Evolutionary conservation across 345 rosid species (phyloP).

Genomic region (Arabis alpina): DNA sequence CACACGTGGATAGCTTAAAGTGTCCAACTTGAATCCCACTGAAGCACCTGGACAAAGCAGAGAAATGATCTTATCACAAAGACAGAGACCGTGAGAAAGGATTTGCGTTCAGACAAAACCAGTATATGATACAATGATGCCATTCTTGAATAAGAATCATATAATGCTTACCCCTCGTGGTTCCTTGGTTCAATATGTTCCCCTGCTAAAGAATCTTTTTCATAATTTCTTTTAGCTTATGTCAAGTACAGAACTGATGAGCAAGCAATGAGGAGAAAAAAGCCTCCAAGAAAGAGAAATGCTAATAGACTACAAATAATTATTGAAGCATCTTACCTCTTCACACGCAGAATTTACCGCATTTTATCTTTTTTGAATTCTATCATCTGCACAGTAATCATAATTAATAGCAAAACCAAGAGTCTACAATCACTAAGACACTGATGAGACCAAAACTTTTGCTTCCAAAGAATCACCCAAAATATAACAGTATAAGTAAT

Average conservation of each 20-base stretch:
- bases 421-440: no score
- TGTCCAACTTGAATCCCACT: conserved; percentile 96
- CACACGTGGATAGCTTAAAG: conserved; percentile 96
- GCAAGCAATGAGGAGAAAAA: conserved; percentile 28
- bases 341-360: conserved; percentile 78
- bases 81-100: conserved; percentile 29
- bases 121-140: conserved; percentile 3
- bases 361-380: conserved; percentile 85
- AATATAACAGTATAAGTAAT: conserved; percentile 20
- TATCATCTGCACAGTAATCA: conserved; percentile 55
- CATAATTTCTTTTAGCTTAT: conserved; percentile 91
- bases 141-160: not conserved
- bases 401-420: not conserved
- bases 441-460: no score
- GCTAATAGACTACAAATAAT: conserved; percentile 14
- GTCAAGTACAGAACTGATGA: conserved; percentile 77
- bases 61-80: conserved; percentile 23
- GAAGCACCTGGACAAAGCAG: conserved; percentile 77
- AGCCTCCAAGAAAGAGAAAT: conserved; percentile 10
- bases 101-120: conserved; percentile 18
- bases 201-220: conserved; percentile 90
- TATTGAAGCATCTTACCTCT: conserved; percentile 57
- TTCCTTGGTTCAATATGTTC: conserved; percentile 93
- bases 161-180: conserved; percentile 81
- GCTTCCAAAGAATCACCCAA: no score